Evolutionary conservation across 805 yeast species (phyloP), one percentile per base, ranked within the genome.

Genomic region (Torulaspora gathmanii): DNA sequence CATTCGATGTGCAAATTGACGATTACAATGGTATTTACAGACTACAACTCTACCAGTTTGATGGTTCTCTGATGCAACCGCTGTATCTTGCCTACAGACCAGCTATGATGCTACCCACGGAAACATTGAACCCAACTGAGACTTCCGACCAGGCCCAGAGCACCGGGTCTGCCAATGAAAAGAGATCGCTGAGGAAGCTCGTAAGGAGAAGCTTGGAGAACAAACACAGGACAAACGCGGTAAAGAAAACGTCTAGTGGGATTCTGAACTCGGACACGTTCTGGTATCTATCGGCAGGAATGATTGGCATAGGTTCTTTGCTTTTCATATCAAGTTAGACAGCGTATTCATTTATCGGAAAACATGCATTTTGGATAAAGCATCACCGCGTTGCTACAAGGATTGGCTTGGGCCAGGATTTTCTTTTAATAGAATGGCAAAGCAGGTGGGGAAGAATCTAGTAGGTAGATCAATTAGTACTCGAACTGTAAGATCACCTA

Each of bases 31-130:
- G 99, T 17, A 77, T 88, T 58, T 82, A 80, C 68, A 76, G 78
- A 54, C 75, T 93, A 46, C 82, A 82, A 50, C 70, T 93, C 48
- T 83, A 76, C 67, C 81, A 83, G 69, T 83, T 76, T 56, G 88
- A 83, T 64, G 97, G 97, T 13, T 65, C 86, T 13, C 80, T 80
- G 36, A 67, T 84, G 72, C 91, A 88, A 54, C 98, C 99, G 0
- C 66, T 93, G 58, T 93, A 88, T 67, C 74, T 93, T 64, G 96
- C 95, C 2, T 93, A 90, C 71, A 77, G 78, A 57, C 99, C 99
- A 5, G 95, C 99, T 8, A 75, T 85, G 78, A 93, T 93, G 99
- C 78, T 93, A 49, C 99, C 99, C 17, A 93, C 98, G 0, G 68
- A 64, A 42, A 90, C 97, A 0, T 70, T 93, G 73, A 91, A 90